Conservation (phyloP, 2,329 filamentous ascomycete species). For the Fusarium hostae region DNA sequence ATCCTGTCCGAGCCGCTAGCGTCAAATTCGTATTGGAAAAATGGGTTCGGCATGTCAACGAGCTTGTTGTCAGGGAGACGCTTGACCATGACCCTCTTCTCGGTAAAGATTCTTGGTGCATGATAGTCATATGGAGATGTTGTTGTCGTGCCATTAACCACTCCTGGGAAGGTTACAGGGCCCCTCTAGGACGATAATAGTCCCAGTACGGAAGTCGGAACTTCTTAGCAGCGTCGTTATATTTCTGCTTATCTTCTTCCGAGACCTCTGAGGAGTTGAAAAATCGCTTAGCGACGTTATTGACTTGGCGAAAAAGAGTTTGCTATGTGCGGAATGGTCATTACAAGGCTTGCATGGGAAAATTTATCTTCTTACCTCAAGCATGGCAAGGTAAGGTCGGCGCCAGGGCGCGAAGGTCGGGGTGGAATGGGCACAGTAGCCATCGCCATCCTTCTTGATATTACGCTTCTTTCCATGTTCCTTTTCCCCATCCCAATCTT, state of each 20-base stretch:
- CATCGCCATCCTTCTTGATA: neutral
- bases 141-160: neutral
- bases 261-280: neutral
- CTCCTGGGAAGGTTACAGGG: neutral
- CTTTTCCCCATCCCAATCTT: neutral
- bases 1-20: neutral
- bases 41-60: neutral
- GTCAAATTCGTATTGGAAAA: neutral
- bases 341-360: no score
- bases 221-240: neutral
- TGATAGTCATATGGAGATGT: neutral
- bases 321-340: neutral
- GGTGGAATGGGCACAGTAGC: neutral
- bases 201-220: neutral
- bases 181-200: neutral
- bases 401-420: neutral
- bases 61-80: neutral
- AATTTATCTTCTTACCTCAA: neutral
- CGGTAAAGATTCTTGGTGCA: neutral
- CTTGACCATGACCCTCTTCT: neutral
- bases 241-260: neutral
- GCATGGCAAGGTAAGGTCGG: neutral
- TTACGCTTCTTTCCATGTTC: neutral
- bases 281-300: neutral
- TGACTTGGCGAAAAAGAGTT: neutral